Conservation (phyloP, 2,329 filamentous ascomycete genomes). For the Fonsecaea monophora region DNA sequence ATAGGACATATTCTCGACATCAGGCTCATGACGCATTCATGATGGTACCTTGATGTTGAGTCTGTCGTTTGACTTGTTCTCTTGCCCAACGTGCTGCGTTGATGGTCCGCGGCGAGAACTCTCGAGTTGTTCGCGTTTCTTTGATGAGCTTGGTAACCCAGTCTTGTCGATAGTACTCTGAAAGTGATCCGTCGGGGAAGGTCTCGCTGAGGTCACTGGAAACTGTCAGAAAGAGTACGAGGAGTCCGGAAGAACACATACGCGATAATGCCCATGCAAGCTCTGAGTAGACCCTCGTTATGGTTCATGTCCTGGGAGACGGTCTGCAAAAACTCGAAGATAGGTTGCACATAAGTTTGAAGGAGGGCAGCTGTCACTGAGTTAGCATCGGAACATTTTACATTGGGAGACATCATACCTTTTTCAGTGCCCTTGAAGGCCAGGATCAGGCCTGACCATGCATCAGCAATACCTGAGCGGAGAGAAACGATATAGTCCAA, state of each 20-base stretch:
- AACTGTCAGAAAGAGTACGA: constrained; percentile 47
- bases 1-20: constrained; percentile 29
- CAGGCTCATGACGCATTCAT: constrained; percentile 41
- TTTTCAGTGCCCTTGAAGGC: constrained; percentile 77
- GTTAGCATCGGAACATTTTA: constrained; percentile 20
- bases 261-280: constrained; percentile 98
- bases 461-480: constrained; percentile 97
- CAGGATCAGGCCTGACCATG: constrained; percentile 95
- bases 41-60: constrained; percentile 41
- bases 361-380: constrained; percentile 55
- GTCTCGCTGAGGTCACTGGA: constrained; percentile 87
- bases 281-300: constrained; percentile 87
- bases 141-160: constrained; percentile 91
- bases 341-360: constrained; percentile 78
- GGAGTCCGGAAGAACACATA: constrained; percentile 56
- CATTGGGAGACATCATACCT: constrained; percentile 43
- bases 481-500: constrained; percentile 94
- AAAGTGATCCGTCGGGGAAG: constrained; percentile 88
- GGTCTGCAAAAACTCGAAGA: constrained; percentile 84
- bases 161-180: constrained; percentile 83
- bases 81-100: constrained; percentile 97
- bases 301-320: constrained; percentile 84
- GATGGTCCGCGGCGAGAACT: constrained; percentile 82
- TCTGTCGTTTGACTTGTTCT: constrained; percentile 93
- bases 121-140: constrained; percentile 87